phyloP scores from a whole-genome alignment of 129 eudicot genomes.

The Chrysanthemum seticuspe region DNA sequence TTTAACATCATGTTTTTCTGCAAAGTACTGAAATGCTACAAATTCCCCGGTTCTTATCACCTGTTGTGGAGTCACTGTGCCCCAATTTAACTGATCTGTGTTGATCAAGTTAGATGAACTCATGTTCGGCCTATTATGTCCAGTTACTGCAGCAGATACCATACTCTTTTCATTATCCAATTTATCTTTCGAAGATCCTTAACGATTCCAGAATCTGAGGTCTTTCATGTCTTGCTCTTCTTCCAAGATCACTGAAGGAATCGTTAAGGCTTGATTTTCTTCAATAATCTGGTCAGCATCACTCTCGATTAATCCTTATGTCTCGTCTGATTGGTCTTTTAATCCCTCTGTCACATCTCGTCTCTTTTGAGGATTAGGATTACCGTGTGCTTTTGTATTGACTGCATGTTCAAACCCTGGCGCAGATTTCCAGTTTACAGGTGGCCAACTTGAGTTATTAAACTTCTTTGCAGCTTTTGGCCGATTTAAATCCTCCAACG shows the following conservation, averaged over 20 bases:
- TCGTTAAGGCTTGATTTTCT: conserved; percentile 19
- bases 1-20: conserved; percentile 25
- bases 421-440: conserved; percentile 74
- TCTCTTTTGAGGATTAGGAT: not conserved
- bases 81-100: conserved; percentile 29
- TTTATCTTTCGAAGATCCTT: not conserved
- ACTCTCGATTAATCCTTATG: not conserved
- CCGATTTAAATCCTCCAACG: conserved; percentile 29
- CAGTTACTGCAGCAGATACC: not conserved
- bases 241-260: conserved; percentile 30
- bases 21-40: conserved; percentile 51
- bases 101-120: conserved; percentile 18
- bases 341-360: conserved; percentile 1
- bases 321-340: not conserved
- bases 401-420: conserved; percentile 56
- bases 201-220: conserved; percentile 7
- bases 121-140: not conserved
- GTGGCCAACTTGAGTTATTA: conserved; percentile 69
- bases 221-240: conserved; percentile 12
- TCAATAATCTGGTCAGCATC: conserved; percentile 25
- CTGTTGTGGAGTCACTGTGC: conserved; percentile 35
- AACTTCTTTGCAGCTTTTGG: conserved; percentile 28
- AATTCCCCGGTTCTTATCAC: conserved; percentile 54
- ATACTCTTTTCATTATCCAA: conserved; percentile 1
- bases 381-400: conserved; percentile 19